These are phyloP conservation scores for Collybia nuda DNA, from an alignment of 768 basidiomycete species.

Conservation along the genomic window DNA sequence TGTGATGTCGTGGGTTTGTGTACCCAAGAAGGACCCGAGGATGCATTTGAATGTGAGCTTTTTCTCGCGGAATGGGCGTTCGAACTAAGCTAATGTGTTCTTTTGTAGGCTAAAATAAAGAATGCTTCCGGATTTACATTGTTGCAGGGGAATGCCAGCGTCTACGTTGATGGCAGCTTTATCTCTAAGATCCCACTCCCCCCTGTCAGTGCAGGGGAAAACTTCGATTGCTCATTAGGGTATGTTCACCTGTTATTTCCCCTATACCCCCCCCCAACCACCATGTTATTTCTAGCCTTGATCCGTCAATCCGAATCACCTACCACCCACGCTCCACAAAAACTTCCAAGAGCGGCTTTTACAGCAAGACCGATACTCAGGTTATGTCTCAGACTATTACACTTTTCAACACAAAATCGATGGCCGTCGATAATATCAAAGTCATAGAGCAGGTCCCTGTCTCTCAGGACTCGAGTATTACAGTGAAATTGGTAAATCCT, in stretches of 20 bases:
- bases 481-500: too few relatives aligned
- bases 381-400: slow-evolving; percentile 22
- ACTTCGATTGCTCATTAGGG: slow-evolving; percentile 40
- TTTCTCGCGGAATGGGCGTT: too few relatives aligned
- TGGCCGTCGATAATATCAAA: slow-evolving; percentile 12
- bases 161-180: slow-evolving; percentile 43
- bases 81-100: background rate
- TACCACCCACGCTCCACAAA: slow-evolving; percentile 24
- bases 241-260: slow-evolving; percentile 16
- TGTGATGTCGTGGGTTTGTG: slow-evolving; percentile 32
- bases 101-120: slow-evolving; percentile 31
- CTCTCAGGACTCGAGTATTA: slow-evolving; percentile 12
- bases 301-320: slow-evolving; percentile 23
- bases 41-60: slow-evolving; percentile 27
- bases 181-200: slow-evolving; percentile 34
- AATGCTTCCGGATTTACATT: slow-evolving; percentile 40
- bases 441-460: slow-evolving; percentile 23
- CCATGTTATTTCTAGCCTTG: slow-evolving; percentile 12
- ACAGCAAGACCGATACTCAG: slow-evolving; percentile 18
- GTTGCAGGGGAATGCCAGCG: slow-evolving; percentile 30
- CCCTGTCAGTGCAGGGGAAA: slow-evolving; percentile 34
- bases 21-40: slow-evolving; percentile 33
- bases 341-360: slow-evolving; percentile 19
- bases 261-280: background rate
- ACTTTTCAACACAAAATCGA: slow-evolving; percentile 20